Evolutionary conservation across 495 filamentous ascomycete species (phyloP).

Genomic region (Cercophora newfieldiana): DNA sequence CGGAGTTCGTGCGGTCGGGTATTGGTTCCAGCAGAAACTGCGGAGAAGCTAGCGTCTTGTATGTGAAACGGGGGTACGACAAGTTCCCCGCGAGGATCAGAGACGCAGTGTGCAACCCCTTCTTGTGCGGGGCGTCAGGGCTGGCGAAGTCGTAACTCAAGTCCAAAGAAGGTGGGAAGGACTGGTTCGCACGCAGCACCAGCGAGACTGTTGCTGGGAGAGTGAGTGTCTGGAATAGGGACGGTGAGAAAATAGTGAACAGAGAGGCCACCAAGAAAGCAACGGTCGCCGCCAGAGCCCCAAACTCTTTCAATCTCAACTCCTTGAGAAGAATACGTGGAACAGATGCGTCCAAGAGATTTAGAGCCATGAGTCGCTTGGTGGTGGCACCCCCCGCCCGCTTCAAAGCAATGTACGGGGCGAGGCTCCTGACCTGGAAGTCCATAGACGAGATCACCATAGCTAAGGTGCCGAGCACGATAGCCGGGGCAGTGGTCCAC

Average conservation of each 20-base stretch:
- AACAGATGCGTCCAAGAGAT: conserved; percentile 16
- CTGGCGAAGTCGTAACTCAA: background rate
- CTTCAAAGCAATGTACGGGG: conserved; percentile 8
- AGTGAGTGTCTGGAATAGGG: conserved; percentile 13
- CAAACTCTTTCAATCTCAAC: background rate
- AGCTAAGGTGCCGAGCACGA: conserved; percentile 7
- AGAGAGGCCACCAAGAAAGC: conserved; percentile 6
- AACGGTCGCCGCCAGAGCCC: conserved; percentile 4
- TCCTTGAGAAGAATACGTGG: conserved; percentile 4
- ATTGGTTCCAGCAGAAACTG: background rate
- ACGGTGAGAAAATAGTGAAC: conserved; percentile 20
- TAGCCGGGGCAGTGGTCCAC: conserved; percentile 16
- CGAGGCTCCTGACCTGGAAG: conserved; percentile 4
- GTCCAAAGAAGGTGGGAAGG: background rate
- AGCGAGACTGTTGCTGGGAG: background rate
- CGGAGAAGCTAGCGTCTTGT: conserved; percentile 15
- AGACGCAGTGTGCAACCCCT: background rate
- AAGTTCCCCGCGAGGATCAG: conserved; percentile 16
- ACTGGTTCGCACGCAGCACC: background rate
- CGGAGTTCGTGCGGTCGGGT: too few relatives aligned
- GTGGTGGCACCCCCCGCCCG: background rate
- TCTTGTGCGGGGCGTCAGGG: background rate
- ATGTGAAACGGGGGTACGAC: conserved; percentile 18
- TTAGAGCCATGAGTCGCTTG: background rate
- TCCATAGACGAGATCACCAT: conserved; percentile 10